Evolutionary conservation across 306 rosid species (phyloP), one percentile per base, ranked within the genome.

Genomic region (Fragaria iinumae): DNA sequence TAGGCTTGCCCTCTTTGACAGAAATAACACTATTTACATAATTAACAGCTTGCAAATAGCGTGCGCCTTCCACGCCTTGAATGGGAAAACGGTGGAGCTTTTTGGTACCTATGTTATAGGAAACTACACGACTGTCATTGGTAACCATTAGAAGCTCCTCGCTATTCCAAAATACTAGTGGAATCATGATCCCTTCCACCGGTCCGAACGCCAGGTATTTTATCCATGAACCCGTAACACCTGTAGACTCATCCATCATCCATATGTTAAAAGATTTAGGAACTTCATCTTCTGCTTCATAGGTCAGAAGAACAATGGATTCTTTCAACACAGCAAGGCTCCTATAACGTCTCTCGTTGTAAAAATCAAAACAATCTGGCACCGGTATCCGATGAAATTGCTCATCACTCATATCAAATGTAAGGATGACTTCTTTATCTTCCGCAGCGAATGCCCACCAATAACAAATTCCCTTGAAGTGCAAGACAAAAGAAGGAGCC

Each of bases 111-210:
- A 53, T 7, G 2, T 53, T 53, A 52, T 55, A 67, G 0, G 56
- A 53, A 23, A 76, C 50, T 41, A 76, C 3, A 47, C 20, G 60
- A 1, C 69, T 8, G 38, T 76, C 60, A 7, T 0, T 67, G 13
- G 6, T 62, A 36, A 13, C 69, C 52, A 57, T 59, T 3, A 74
- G 45, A 21, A 74, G 69, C 77, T 74, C 69, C 10, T 74, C 69
- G 0, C 29, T 13, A 8, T 57, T 73, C 68, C 41, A 44, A 69
- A 23, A 69, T 39, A 41, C 76, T 25, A 56, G 1, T 36, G 76
- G 67, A 16, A 25, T 14, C 2, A 16, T 5, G 6, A 39, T 10
- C 6, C 32, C n/a, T 18, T 9, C 67, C 23, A 50, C 27, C 2
- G 76, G 67, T 25, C 38, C 45, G 18, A 55, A 20, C 0, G 12